Conservation (phyloP, 2,329 filamentous ascomycete genomes). For the Stagonosporopsis cucurbitacearum region DNA sequence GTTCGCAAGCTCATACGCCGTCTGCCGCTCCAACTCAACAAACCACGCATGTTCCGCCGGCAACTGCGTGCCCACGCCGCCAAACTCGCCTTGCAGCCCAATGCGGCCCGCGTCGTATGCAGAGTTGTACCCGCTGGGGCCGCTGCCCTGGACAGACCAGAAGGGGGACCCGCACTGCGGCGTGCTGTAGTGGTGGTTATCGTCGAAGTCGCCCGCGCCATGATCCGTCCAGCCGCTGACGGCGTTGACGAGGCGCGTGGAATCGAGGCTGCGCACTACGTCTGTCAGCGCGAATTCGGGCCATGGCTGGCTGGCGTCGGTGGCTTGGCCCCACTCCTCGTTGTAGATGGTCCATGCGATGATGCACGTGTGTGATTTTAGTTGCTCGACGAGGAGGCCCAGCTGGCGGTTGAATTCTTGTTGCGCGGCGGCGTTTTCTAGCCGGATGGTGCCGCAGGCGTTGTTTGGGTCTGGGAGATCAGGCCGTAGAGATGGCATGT, state of each 20-base stretch:
- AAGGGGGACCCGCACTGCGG: constrained; percentile 75
- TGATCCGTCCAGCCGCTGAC: constrained; percentile 73
- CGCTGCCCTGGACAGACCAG: constrained; percentile 65
- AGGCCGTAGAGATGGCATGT: constrained; percentile 68
- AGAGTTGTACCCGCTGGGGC: constrained; percentile 51
- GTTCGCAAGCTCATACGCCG: constrained; percentile 70
- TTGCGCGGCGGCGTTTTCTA: constrained; percentile 56
- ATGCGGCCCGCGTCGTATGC: constrained; percentile 62
- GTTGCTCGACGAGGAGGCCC: constrained; percentile 66
- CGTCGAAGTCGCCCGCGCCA: constrained; percentile 68
- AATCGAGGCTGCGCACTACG: constrained; percentile 63
- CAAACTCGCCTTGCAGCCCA: constrained; percentile 74
- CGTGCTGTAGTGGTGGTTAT: constrained; percentile 75
- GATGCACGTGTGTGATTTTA: constrained; percentile 70
- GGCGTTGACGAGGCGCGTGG: constrained; percentile 68
- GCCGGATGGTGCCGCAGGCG: constrained; percentile 21
- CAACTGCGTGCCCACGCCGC: constrained; percentile 71
- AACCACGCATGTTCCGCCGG: constrained; percentile 68
- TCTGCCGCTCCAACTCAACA: constrained; percentile 64
- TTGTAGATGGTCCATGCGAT: constrained; percentile 74
- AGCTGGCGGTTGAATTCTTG: constrained; percentile 70
- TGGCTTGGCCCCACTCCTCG: constrained; percentile 72
- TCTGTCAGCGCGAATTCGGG: constrained; percentile 66
- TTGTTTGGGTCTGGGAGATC: constrained; percentile 25
- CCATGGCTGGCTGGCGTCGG: constrained; percentile 46